A percentile compares a stretch with the other conserved stretches of the same genome.
Evolutionary conservation across 768 basidiomycete genomes (phyloP).

Genomic region (Nevesoporus exiguus): DNA sequence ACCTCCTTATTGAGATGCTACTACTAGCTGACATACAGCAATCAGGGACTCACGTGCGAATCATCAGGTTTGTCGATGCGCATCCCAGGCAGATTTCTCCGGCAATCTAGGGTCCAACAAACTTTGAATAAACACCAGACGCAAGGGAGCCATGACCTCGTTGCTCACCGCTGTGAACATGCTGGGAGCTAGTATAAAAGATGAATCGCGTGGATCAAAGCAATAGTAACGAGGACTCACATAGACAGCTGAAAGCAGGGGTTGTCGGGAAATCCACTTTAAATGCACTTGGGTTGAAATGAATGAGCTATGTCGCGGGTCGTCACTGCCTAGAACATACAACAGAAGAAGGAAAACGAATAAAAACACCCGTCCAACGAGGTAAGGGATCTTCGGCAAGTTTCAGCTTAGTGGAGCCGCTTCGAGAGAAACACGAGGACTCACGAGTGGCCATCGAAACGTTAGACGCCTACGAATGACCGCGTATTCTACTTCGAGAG

Average conservation of each 20-base stretch:
- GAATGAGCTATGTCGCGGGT: background rate
- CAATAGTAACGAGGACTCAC: slow-evolving; percentile 12
- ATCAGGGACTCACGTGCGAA: slow-evolving; percentile 24
- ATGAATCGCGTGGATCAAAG: background rate
- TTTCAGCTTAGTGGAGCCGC: background rate
- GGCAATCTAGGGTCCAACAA: slow-evolving; percentile 4
- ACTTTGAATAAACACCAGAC: background rate
- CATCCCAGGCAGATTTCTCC: slow-evolving; percentile 16
- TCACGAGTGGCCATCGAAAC: slow-evolving; percentile 28
- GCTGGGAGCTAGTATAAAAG: slow-evolving; percentile 1
- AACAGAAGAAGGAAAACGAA: slow-evolving; percentile 15
- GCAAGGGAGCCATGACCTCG: background rate
- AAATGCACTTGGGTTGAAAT: slow-evolving; percentile 7
- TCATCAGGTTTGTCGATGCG: slow-evolving; percentile 25
- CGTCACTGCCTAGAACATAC: slow-evolving; percentile 8
- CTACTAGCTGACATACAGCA: background rate
- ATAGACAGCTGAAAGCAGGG: slow-evolving; percentile 7
- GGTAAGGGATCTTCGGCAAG: slow-evolving; percentile 20
- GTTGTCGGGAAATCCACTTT: background rate
- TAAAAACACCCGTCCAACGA: slow-evolving; percentile 19
- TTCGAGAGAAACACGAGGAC: background rate
- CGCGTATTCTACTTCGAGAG: slow-evolving; percentile 20
- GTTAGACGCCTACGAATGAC: slow-evolving; percentile 21
- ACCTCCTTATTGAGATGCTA: background rate
- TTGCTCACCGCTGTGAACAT: slow-evolving; percentile 14